Percentiles rank a stretch among this genome's conserved stretches.
Evolutionary conservation across 129 eudicot species (phyloP).

Genomic region (Centella asiatica): DNA sequence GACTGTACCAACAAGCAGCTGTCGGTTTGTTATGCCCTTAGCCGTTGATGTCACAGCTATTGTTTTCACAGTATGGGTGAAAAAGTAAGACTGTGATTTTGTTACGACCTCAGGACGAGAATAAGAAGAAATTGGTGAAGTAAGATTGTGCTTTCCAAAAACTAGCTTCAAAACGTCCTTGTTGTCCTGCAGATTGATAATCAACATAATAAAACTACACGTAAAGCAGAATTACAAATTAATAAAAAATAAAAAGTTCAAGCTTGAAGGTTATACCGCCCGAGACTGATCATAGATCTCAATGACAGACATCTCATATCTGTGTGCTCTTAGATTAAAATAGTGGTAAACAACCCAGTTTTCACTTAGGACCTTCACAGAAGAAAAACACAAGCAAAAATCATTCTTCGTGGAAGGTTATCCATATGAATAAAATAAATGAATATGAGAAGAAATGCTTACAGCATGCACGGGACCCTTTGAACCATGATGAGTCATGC

Average conservation of each 20-base stretch:
- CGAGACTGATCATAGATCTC: constrained; percentile 95
- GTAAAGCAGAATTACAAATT: not conserved
- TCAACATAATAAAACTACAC: not conserved
- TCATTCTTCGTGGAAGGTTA: too few relatives aligned
- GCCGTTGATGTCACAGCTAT: constrained; percentile 86
- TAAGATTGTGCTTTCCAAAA: constrained; percentile 89
- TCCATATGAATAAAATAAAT: constrained; percentile 3
- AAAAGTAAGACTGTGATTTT: constrained; percentile 86
- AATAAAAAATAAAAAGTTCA: not conserved
- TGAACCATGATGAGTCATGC: constrained; percentile 86
- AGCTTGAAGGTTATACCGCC: constrained; percentile 53
- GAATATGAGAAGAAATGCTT: constrained; percentile 30
- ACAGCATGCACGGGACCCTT: constrained; percentile 99
- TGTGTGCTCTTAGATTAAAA: constrained; percentile 90
- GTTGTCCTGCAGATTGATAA: constrained; percentile 55
- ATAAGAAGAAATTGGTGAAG: constrained; percentile 86
- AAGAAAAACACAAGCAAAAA: not conserved
- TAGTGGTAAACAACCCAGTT: constrained; percentile 99
- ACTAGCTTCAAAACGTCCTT: constrained; percentile 85
- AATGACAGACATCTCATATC: constrained; percentile 95
- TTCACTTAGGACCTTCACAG: constrained; percentile 84
- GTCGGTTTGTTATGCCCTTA: constrained; percentile 88
- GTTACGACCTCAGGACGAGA: constrained; percentile 86
- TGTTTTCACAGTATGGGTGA: constrained; percentile 80
- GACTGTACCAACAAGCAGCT: constrained; percentile 84